Conservation (phyloP, 768 basidiomycete species). For the Phylloporus arenicola region DNA sequence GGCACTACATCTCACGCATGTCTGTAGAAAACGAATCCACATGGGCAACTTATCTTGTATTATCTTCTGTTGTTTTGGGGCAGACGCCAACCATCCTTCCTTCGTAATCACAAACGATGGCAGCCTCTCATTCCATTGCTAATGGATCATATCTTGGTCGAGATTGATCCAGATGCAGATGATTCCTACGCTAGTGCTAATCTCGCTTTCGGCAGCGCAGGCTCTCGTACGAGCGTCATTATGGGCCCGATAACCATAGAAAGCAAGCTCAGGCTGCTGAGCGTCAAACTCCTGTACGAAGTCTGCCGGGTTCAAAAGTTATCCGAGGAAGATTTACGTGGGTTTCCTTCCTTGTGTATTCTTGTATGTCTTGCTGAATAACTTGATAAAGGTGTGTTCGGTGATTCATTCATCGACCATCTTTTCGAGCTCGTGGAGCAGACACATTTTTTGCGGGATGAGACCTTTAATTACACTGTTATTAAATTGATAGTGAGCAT, state of each 20-base stretch:
- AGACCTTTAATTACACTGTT: constrained; percentile 90
- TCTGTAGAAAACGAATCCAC: constrained; percentile 76
- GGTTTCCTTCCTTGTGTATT: constrained; percentile 25
- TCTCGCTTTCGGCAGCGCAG: constrained; percentile 24
- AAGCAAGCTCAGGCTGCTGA: constrained; percentile 67
- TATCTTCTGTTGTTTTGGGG: constrained; percentile 74
- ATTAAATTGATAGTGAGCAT: constrained; percentile 84
- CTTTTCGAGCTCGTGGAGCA: constrained; percentile 92
- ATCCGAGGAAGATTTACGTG: constrained; percentile 72
- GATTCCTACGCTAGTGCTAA: constrained; percentile 44
- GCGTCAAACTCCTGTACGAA: constrained; percentile 80
- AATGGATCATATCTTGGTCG: constrained; percentile 80
- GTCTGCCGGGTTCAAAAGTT: constrained; percentile 89
- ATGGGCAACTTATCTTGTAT: constrained; percentile 74
- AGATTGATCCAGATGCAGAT: constrained; percentile 74
- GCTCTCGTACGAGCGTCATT: constrained; percentile 37
- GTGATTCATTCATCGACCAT: constrained; percentile 79
- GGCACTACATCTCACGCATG: constrained; percentile 3
- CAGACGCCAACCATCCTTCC: constrained; percentile 58
- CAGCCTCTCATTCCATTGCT: constrained; percentile 71
- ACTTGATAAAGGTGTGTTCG: constrained; percentile 58
- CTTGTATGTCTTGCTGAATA: constrained; percentile 6
- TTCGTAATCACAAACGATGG: constrained; percentile 82
- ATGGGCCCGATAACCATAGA: constrained; percentile 65
- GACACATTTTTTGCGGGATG: constrained; percentile 82